Conservation (phyloP, 78 protist genomes). For the Isochrysis galbana region DNA sequence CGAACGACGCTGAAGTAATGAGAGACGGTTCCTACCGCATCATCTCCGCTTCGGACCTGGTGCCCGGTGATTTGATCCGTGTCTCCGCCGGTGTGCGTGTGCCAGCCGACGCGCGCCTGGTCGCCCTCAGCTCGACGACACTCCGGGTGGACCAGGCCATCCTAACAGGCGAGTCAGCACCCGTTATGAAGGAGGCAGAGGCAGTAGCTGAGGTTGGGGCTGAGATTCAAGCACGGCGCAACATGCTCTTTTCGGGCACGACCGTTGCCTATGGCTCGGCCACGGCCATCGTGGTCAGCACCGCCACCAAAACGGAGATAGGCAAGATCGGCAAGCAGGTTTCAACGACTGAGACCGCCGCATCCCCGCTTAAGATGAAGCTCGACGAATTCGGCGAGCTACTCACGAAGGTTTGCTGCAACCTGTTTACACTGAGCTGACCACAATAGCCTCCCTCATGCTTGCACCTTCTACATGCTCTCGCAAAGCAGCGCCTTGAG, state of each 20-base stretch:
- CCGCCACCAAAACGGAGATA: conserved; percentile 64
- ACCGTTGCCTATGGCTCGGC: conserved; percentile 58
- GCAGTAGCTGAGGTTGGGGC: neutral
- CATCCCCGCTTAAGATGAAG: conserved; percentile 72
- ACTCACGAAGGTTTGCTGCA: conserved; percentile 62
- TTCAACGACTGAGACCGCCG: neutral
- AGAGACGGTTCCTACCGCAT: conserved; percentile 53
- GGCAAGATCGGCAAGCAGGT: conserved; percentile 77
- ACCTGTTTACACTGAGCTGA: too few relatives aligned
- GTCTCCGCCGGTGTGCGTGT: conserved; percentile 78
- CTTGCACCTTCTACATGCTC: too few relatives aligned
- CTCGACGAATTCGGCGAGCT: conserved; percentile 77
- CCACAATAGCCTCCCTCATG: too few relatives aligned
- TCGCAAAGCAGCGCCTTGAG: too few relatives aligned
- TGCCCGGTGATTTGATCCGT: conserved; percentile 84
- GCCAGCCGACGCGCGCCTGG: conserved; percentile 74
- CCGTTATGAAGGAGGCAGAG: neutral
- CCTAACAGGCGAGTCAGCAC: conserved; percentile 40
- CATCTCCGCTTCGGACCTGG: conserved; percentile 65
- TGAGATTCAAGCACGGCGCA: conserved; percentile 15
- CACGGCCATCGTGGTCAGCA: conserved; percentile 55
- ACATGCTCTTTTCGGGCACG: conserved; percentile 59
- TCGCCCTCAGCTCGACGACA: neutral
- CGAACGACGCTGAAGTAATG: neutral
- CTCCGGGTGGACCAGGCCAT: conserved; percentile 60